Evolutionary conservation across 805 yeast genomes (phyloP), one percentile per base, ranked within the genome.

Genomic region (Cyberlindnera amylophila): DNA sequence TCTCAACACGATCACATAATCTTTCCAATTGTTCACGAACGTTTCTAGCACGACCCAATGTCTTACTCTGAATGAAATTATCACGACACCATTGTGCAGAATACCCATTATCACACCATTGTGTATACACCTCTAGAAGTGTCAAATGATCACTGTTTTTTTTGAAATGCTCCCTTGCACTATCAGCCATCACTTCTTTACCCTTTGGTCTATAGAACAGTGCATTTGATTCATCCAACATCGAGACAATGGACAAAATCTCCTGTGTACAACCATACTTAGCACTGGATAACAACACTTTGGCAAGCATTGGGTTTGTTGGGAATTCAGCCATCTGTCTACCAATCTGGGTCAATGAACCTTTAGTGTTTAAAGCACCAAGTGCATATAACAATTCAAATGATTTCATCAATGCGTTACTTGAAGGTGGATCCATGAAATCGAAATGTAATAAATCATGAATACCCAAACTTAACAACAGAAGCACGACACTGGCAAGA

Each of bases 311-410:
- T 4, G 97, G 97, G 52, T 88, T 95, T 49, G 90, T 75, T 0
- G 99, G 99, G 53, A 90, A 86, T 45, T 82, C 88, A 1, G 96
- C 83, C 96, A 93, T 90, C 47, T 78, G 76, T 33, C 83, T 64
- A 0, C 99, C 99, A 1, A 81, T 57, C 36, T 75, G 69, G 0
- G 98, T 91, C 31, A 93, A 66, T 38, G 76, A 71, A 0, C 98
- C 99, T 42, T 74, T 74, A 9, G 82, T 79, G 52, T 86, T 88
- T 41, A 93, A 64, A 0, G 97, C 98, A 0, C 96, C 95, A 8
- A 93, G 62, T 0, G 90, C 81, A 60, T 87, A 91, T n/a, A 93
- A 65, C 38, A 86, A 74, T 47, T 88, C 93, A 29, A 91, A 65
- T 0, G 96, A 82, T 41, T 81, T 79, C 12, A 85, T 75, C 52